Percentiles rank a stretch among this genome's conserved stretches.
These are phyloP conservation scores for Cercospora nicotianae DNA, from an alignment of 2,329 filamentous ascomycete species.

Conservation along the genomic window DNA sequence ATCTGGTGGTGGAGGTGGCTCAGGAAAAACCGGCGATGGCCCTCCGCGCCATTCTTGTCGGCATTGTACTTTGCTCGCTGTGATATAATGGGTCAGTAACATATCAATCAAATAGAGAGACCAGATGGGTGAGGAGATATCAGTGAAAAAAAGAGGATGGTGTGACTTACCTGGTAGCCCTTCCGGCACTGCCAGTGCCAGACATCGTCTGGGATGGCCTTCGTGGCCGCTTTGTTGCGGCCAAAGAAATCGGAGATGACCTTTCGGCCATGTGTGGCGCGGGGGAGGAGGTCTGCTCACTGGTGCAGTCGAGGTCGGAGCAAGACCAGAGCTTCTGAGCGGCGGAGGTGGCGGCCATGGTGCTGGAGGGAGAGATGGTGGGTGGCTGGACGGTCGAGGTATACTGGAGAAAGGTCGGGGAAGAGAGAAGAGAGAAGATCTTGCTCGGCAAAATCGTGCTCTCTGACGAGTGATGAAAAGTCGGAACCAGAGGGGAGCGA, in stretches of 20 bases:
- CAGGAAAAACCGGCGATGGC: constrained; percentile 21
- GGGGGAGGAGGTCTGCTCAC: constrained; percentile 14
- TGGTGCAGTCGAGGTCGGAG: constrained; percentile 24
- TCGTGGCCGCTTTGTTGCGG: constrained; percentile 75
- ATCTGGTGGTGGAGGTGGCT: constrained; percentile 31
- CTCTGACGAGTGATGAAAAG: neutral
- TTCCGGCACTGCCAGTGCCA: constrained; percentile 61
- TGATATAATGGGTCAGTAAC: neutral
- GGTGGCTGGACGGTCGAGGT: neutral
- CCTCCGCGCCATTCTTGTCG: constrained; percentile 16
- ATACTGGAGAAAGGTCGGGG: neutral
- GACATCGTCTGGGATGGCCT: constrained; percentile 63
- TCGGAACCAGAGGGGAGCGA: neutral
- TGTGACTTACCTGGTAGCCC: constrained; percentile 59
- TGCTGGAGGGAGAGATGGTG: neutral
- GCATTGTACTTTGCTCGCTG: constrained; percentile 50
- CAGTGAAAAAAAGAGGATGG: neutral
- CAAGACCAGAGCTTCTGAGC: constrained; percentile 17
- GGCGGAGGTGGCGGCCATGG: neutral
- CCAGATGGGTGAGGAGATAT: neutral
- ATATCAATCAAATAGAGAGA: neutral
- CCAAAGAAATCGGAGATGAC: constrained; percentile 80
- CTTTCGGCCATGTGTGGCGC: constrained; percentile 54
- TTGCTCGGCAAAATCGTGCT: neutral
- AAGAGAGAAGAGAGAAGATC: neutral